Conservation (phyloP, 1,139 yeast genomes). For the Geotrichum europaeum region DNA sequence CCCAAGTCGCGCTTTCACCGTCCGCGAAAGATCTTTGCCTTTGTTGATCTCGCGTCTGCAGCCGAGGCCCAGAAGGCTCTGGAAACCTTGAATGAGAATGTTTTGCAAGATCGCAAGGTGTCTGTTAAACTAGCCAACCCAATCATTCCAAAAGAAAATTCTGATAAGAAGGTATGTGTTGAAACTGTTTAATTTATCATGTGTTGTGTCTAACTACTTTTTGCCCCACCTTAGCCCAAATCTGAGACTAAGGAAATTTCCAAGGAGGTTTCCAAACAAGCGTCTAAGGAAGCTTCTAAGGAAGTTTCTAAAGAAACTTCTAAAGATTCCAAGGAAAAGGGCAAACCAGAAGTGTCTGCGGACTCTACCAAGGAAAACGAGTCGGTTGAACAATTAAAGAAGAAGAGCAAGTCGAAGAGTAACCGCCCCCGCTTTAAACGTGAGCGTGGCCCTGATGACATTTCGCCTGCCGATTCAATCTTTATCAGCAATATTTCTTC, state of each 20-base stretch:
- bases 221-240: not conserved
- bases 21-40: slow-evolving; percentile 32
- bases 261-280: not conserved
- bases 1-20: slow-evolving; percentile 14
- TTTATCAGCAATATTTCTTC: slow-evolving; percentile 46
- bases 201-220: not conserved
- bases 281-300: too few relatives aligned
- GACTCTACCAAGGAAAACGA: not conserved
- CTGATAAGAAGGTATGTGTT: slow-evolving; percentile 6
- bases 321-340: slow-evolving; percentile 8
- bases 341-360: not conserved
- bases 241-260: not conserved
- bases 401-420: slow-evolving; percentile 3
- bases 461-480: slow-evolving; percentile 38
- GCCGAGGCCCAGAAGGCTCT: slow-evolving; percentile 47
- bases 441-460: slow-evolving; percentile 21
- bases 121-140: slow-evolving; percentile 47
- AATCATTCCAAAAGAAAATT: slow-evolving; percentile 10
- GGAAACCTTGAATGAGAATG: slow-evolving; percentile 44
- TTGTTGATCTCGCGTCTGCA: slow-evolving; percentile 50
- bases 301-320: not conserved
- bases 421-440: slow-evolving; percentile 12
- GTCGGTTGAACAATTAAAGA: not conserved
- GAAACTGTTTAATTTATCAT: not conserved
- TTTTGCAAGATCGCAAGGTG: slow-evolving; percentile 44